Conservation (phyloP, 73 alveolate species). For the Diophrys appendiculata region DNA sequence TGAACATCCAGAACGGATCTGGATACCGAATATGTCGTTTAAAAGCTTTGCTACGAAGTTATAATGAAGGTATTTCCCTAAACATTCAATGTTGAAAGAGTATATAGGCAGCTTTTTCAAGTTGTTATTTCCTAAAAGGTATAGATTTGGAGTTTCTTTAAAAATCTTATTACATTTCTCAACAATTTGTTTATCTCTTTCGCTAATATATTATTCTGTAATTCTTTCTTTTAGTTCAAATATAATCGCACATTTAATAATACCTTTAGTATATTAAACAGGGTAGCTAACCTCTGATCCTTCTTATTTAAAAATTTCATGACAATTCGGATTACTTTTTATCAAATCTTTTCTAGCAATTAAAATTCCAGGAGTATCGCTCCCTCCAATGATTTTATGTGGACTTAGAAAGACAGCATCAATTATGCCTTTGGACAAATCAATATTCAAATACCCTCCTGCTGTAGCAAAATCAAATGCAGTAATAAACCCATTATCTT, state of each 20-base stretch:
- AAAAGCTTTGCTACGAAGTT: constrained; percentile 84
- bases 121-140: constrained; percentile 72
- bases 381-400: constrained; percentile 92
- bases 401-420: constrained; percentile 90
- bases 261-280: no score
- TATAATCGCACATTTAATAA: constrained; percentile 87
- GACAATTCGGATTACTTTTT: no score
- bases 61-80: constrained; percentile 77
- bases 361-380: constrained; percentile 83
- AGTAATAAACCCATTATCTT: constrained; percentile 78
- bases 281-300: no score
- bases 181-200: constrained; percentile 70
- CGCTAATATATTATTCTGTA: constrained; percentile 49
- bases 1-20: constrained; percentile 92
- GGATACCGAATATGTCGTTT: constrained; percentile 92
- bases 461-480: constrained; percentile 92
- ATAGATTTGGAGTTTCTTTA: constrained; percentile 57
- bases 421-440: constrained; percentile 62
- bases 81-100: constrained; percentile 72
- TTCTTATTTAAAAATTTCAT: no score
- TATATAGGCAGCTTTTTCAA: constrained; percentile 68
- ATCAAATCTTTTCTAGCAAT: constrained; percentile 66
- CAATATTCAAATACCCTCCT: constrained; percentile 80
- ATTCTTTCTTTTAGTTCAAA: constrained; percentile 21
- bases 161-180: constrained; percentile 24